A percentile compares a stretch with the other conserved stretches of the same genome.
These are phyloP conservation scores for Ceratonia siliqua DNA, from an alignment of 306 rosid genomes.

Conservation along the genomic window DNA sequence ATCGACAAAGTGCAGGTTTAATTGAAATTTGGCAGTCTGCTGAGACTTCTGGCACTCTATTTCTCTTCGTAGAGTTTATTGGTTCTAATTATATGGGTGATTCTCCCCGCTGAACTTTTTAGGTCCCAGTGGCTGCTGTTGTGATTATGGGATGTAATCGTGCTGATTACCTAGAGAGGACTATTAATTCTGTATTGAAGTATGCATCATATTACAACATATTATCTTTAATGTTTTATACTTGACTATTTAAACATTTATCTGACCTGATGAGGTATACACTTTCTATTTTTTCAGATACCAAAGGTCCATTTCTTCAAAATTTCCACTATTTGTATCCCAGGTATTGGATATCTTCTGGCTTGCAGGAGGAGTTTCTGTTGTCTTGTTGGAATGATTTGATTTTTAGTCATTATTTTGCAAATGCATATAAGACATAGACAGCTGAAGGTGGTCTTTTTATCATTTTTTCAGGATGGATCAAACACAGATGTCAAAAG, in stretches of 20 bases:
- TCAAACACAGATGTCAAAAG: constrained; percentile 66
- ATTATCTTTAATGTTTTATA: background rate
- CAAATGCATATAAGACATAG: constrained; percentile 22
- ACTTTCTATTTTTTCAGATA: constrained; percentile 55
- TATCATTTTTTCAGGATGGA: constrained; percentile 68
- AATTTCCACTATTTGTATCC: constrained; percentile 87
- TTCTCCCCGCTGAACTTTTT: constrained; percentile 40
- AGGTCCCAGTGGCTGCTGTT: constrained; percentile 98
- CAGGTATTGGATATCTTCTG: constrained; percentile 63
- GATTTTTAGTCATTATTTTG: constrained; percentile 27
- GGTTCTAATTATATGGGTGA: constrained; percentile 13
- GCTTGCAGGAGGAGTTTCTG: constrained; percentile 19
- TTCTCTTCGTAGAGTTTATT: constrained; percentile 33
- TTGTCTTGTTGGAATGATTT: constrained; percentile 22
- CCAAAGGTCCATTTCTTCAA: constrained; percentile 72
- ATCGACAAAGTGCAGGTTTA: constrained; percentile 74
- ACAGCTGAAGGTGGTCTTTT: constrained; percentile 20
- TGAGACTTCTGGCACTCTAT: constrained; percentile 19
- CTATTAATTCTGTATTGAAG: constrained; percentile 77
- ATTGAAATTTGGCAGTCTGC: constrained; percentile 32
- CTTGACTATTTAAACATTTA: constrained; percentile 19
- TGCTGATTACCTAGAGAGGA: constrained; percentile 92
- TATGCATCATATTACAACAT: constrained; percentile 41
- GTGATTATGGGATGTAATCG: constrained; percentile 99
- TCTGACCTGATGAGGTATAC: constrained; percentile 37